Conservation (phyloP, 2,329 filamentous ascomycete species). For the Coniochaeta hoffmannii region DNA sequence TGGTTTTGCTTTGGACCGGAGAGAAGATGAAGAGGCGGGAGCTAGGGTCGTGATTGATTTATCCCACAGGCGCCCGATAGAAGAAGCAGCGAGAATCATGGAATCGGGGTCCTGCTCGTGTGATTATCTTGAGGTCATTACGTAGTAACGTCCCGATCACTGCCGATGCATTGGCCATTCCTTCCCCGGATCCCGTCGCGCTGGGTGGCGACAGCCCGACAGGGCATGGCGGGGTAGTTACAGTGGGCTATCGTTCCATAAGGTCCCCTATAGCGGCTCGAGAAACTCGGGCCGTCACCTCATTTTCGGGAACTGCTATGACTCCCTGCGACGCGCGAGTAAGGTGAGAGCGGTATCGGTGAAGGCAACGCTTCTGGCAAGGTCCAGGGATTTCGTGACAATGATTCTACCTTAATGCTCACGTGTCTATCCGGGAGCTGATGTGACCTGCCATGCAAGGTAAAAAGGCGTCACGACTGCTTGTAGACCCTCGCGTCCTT, state of each 20-base stretch:
- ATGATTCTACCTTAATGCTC: too few species aligned
- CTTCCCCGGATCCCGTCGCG: too few species aligned
- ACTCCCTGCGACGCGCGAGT: not conserved
- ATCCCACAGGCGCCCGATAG: not conserved
- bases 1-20: too few species aligned
- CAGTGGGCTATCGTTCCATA: too few species aligned
- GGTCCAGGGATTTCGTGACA: too few species aligned
- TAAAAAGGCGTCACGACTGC: conserved; percentile 3
- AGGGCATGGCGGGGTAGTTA: too few species aligned
- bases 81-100: not conserved
- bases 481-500: conserved; percentile 48
- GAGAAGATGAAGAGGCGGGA: not conserved
- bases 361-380: not conserved
- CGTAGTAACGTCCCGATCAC: not conserved
- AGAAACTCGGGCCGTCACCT: not conserved
- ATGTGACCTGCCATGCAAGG: not conserved
- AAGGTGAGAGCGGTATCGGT: not conserved
- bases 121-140: conserved; percentile 3
- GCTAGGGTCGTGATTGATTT: not conserved
- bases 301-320: not conserved
- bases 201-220: too few species aligned
- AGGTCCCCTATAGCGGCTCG: too few species aligned
- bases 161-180: not conserved
- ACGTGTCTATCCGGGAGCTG: too few species aligned
- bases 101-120: not conserved